These are phyloP conservation scores for Keqinozyma sinolaborantium DNA, from an alignment of 1,139 yeast genomes.

Conservation along the genomic window DNA sequence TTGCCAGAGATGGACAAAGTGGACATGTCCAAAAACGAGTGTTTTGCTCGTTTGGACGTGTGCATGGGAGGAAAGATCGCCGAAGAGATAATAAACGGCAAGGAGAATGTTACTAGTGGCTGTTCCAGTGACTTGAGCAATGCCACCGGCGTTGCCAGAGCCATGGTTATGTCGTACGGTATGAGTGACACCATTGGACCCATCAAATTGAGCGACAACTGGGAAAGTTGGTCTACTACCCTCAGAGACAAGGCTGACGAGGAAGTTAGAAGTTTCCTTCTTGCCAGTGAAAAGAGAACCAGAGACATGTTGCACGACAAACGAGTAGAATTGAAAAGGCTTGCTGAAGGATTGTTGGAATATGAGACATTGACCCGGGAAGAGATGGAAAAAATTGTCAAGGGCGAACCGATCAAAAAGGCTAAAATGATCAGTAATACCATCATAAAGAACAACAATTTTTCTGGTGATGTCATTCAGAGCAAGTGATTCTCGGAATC, in stretches of 20 bases:
- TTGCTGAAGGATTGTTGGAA: constrained; percentile 91
- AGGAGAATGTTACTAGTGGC: constrained; percentile 90
- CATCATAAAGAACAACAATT: constrained; percentile 50
- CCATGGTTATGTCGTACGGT: constrained; percentile 96
- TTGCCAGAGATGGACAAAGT: constrained; percentile 98
- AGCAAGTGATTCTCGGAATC: background rate
- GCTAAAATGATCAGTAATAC: constrained; percentile 71
- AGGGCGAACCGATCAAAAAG: constrained; percentile 71
- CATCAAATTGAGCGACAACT: constrained; percentile 76
- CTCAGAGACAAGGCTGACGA: constrained; percentile 88
- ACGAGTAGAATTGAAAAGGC: constrained; percentile 70
- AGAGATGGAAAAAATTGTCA: constrained; percentile 83
- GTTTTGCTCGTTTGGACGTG: constrained; percentile 88
- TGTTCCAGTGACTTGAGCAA: constrained; percentile 87
- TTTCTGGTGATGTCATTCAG: background rate
- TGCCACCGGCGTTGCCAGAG: constrained; percentile 92
- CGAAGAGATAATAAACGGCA: constrained; percentile 88
- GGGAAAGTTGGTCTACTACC: constrained; percentile 93
- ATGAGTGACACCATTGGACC: constrained; percentile 96
- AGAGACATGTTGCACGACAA: constrained; percentile 60
- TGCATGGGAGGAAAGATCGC: constrained; percentile 99
- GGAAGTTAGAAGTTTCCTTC: constrained; percentile 75
- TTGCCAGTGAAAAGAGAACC: constrained; percentile 78
- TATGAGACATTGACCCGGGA: constrained; percentile 91
- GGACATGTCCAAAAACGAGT: constrained; percentile 85